Conservation (phyloP, 768 basidiomycete species). For the Neoboletus subvelutipes region DNA sequence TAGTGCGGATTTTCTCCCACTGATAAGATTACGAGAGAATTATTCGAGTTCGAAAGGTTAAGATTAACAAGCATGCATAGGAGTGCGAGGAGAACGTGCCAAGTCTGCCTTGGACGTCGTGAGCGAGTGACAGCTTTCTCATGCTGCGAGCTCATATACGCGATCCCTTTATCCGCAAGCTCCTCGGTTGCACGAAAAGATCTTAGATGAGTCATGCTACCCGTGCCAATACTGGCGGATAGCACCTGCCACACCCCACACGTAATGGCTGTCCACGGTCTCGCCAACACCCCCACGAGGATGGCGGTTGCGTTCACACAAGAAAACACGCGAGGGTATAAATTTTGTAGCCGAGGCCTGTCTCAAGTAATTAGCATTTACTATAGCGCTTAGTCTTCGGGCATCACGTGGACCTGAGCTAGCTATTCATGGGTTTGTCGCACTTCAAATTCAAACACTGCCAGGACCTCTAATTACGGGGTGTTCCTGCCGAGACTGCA, state of each 20-base stretch:
- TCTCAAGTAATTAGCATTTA: not conserved
- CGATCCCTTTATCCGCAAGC: not conserved
- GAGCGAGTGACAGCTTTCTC: conserved; percentile 4
- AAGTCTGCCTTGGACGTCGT: not conserved
- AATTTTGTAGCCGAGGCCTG: not conserved
- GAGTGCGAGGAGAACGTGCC: not conserved
- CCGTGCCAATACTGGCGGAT: not conserved
- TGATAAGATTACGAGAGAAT: conserved; percentile 8
- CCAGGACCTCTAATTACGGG: too few species aligned
- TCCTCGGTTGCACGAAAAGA: not conserved
- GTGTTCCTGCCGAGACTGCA: not conserved
- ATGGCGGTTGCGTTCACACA: not conserved
- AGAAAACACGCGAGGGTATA: not conserved
- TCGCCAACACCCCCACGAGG: not conserved
- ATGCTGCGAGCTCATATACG: not conserved
- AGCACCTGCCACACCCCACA: not conserved
- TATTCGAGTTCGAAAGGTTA: not conserved
- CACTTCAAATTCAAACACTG: not conserved
- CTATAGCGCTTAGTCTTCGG: too few species aligned
- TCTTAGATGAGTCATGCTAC: too few species aligned
- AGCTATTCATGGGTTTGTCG: not conserved
- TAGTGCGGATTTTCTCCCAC: conserved; percentile 1
- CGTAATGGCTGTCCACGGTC: not conserved
- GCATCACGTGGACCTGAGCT: not conserved
- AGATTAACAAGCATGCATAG: not conserved